These are phyloP conservation scores for Pestalotiopsis sp. DNA, from an alignment of 2,329 filamentous ascomycete genomes.

Conservation along the genomic window DNA sequence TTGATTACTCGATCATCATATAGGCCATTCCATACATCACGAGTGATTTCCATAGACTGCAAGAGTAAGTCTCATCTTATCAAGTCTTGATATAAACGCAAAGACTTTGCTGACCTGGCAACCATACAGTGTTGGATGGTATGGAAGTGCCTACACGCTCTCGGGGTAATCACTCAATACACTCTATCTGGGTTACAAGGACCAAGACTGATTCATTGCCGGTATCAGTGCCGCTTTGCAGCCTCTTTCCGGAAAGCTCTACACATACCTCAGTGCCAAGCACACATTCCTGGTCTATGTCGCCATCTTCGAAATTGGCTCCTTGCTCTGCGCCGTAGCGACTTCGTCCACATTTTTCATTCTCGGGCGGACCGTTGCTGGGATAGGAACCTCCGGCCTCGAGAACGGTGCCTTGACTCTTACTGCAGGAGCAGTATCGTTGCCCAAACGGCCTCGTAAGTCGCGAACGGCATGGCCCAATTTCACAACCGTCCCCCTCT, in stretches of 20 bases:
- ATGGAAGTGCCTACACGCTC: conserved; percentile 4
- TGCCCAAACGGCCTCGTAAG: conserved; percentile 35
- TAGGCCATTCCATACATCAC: conserved; percentile 7
- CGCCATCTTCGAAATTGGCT: conserved; percentile 47
- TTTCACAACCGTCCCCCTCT: background rate
- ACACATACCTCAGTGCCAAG: conserved; percentile 39
- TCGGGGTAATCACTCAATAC: background rate
- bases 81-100: no score
- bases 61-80: background rate
- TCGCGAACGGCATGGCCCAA: background rate
- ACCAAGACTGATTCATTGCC: background rate
- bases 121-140: conserved; percentile 12
- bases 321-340: conserved; percentile 45
- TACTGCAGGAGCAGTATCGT: conserved; percentile 34
- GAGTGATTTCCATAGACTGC: conserved; percentile 8
- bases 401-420: conserved; percentile 46
- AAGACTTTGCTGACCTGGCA: no score
- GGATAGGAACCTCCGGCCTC: conserved; percentile 43
- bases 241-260: conserved; percentile 39
- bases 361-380: conserved; percentile 46
- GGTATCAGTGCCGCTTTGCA: conserved; percentile 12
- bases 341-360: conserved; percentile 44
- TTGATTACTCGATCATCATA: background rate
- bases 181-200: no score
- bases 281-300: conserved; percentile 27